Base-by-base conservation (phyloP, 1,284 basidiomycete genomes). In the Polyporus tsugae region DNA sequence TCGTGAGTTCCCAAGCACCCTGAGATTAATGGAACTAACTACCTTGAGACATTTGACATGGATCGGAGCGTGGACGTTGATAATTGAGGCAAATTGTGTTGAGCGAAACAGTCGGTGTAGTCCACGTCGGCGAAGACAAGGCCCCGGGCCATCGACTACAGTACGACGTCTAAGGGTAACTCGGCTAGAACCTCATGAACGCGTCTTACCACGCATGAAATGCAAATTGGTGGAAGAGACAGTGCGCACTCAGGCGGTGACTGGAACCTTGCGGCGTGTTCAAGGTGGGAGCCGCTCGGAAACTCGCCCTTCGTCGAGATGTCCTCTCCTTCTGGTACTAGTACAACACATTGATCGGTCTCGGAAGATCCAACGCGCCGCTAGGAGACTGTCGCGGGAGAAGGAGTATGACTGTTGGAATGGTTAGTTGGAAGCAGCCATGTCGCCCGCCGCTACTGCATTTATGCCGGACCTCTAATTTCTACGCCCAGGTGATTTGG, bases 221-320 rank as follows among this genome's bases (percentile, higher is more conserved):
- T 33, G 33, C 2, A 13, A 11, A 35, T 19, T 15, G 52, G 29
- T 9, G 7, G 39, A 35, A 33, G 29, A 17, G 15, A 35, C 15
- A 55, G 17, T 35, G 17, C 29, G 52, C 52, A 55, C 52, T 33
- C 52, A 55, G 29, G 52, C 52, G 52, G 52, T 35, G 52, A 55
- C 13, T 55, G 29, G 52, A 55, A 35, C 33, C 52, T 25, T 55
- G 52, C 29, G 11, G 10, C 7, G 5, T 13, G 10, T 55, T 33
- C 3, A 6, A 35, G 6, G 6, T 6, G 13, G 52, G 29, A 17
- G 29, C 15, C 52, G 52, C 52, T 55, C 52, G 7, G 52, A 29
- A 33, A 25, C 33, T 9, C 17, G 29, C 52, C 6, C 29, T 55
- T 55, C 52, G 13, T 55, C 52, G 1, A 19, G 29, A 33, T 17